A percentile compares a stretch with the other conserved stretches of the same genome.
Conservation (phyloP, 2,329 filamentous ascomycete species). For the Exserohilum rostratum region DNA sequence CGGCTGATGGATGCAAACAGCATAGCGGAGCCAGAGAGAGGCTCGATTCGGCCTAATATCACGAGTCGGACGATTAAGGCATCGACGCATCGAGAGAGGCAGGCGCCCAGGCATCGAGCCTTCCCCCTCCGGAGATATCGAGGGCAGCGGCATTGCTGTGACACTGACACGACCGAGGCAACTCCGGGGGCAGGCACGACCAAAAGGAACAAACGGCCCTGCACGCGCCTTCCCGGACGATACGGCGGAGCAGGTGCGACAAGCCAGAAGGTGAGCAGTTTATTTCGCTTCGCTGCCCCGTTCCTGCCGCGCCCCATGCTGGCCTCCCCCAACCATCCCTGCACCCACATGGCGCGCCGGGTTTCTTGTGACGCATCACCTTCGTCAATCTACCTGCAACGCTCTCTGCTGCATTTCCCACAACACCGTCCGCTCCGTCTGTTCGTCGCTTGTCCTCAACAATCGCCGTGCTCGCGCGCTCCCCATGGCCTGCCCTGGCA, state of each 20-base stretch:
- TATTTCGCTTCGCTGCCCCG: conserved; percentile 38
- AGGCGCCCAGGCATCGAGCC: too few relatives aligned
- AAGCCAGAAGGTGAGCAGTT: conserved; percentile 39
- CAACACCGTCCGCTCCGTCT: conserved; percentile 10
- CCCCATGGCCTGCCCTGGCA: conserved; percentile 13
- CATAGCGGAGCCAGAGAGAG: conserved; percentile 27
- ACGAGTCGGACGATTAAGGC: neutral
- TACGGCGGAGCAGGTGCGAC: conserved; percentile 22
- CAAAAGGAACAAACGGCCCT: neutral
- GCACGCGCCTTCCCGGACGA: conserved; percentile 10
- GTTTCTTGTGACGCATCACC: conserved; percentile 31
- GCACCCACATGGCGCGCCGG: conserved; percentile 41
- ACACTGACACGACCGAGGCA: neutral
- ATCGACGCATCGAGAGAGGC: neutral
- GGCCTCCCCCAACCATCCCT: conserved; percentile 31
- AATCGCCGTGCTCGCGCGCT: conserved; percentile 9
- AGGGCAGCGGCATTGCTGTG: conserved; percentile 4
- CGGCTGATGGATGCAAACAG: conserved; percentile 41
- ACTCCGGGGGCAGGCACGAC: neutral
- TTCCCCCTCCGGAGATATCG: conserved; percentile 10
- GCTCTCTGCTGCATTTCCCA: conserved; percentile 33
- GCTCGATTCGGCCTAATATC: conserved; percentile 7
- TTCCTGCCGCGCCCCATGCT: conserved; percentile 3
- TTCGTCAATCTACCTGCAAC: conserved; percentile 40
- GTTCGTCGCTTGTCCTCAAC: conserved; percentile 4